Percentiles rank a stretch among this genome's conserved stretches.
Conservation (phyloP, 495 filamentous ascomycete genomes). For the Penicillium verhagenii region DNA sequence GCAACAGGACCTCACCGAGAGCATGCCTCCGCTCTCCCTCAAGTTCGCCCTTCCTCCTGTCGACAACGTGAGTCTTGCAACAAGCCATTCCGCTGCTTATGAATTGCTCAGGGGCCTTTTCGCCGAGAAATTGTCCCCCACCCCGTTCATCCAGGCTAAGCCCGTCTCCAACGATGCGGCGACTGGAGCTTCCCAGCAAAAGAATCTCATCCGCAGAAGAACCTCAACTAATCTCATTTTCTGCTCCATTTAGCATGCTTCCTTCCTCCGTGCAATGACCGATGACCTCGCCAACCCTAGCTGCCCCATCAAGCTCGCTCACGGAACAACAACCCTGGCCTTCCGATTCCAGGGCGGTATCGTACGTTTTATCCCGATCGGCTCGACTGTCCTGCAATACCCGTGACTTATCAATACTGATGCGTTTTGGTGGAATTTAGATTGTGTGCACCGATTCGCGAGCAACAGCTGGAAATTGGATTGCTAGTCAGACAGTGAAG, state of each 20-base stretch:
- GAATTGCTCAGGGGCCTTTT: neutral
- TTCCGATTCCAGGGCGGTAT: constrained; percentile 98
- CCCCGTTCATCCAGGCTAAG: neutral
- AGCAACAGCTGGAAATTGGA: constrained; percentile 97
- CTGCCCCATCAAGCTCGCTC: constrained; percentile 98
- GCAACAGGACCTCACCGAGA: constrained; percentile 66
- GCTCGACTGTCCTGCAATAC: neutral
- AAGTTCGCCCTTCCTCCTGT: constrained; percentile 95
- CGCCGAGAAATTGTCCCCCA: neutral
- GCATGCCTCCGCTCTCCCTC: constrained; percentile 71
- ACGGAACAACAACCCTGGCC: constrained; percentile 97
- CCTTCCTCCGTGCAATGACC: constrained; percentile 94
- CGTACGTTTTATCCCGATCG: constrained; percentile 32
- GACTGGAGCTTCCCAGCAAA: constrained; percentile 1
- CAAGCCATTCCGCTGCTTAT: neutral
- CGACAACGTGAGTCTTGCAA: constrained; percentile 64
- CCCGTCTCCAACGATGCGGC: neutral
- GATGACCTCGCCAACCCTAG: constrained; percentile 95
- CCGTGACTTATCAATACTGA: neutral
- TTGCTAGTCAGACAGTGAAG: constrained; percentile 98
- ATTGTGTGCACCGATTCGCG: constrained; percentile 97
- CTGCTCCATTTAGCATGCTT: constrained; percentile 59
- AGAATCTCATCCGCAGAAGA: neutral
- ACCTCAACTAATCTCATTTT: constrained; percentile 1
- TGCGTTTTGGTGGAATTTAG: constrained; percentile 17